These are phyloP conservation scores for Chenopodium quinoa DNA, from an alignment of 148 eudicot species.

Conservation along the genomic window DNA sequence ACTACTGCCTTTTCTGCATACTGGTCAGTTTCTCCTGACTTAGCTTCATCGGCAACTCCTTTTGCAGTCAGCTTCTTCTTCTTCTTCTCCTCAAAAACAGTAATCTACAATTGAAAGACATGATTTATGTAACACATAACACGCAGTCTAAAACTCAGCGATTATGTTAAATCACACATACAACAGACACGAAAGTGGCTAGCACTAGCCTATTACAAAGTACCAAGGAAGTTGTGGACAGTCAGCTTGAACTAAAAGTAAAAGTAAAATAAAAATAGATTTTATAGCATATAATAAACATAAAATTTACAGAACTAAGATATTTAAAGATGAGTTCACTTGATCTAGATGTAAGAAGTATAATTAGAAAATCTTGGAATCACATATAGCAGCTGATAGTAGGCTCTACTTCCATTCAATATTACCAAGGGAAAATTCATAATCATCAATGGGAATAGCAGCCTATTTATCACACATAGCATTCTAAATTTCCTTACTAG, in stretches of 20 bases:
- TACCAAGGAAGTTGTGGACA: neutral
- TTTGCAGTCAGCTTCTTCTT: conserved; percentile 29
- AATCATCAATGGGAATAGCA: neutral
- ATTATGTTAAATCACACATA: neutral
- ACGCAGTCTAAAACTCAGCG: neutral
- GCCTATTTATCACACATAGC: neutral
- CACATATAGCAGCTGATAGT: neutral
- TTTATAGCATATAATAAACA: neutral
- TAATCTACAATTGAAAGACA: conserved; percentile 33
- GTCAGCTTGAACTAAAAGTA: too few species aligned
- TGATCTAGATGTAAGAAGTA: neutral
- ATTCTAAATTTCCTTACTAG: neutral
- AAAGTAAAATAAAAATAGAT: too few species aligned
- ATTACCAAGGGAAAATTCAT: neutral
- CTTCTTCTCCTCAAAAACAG: conserved; percentile 33
- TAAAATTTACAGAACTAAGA: neutral
- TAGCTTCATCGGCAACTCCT: conserved; percentile 22
- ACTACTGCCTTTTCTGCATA: conserved; percentile 19
- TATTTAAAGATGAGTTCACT: neutral
- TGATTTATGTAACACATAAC: neutral
- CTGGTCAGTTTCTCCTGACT: conserved; percentile 22
- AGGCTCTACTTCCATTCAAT: neutral
- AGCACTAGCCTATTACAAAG: neutral
- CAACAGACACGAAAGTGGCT: neutral
- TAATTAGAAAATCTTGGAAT: neutral